Evolutionary conservation across 2,329 filamentous ascomycete genomes (phyloP).

Genomic region (Teratosphaeria nubilosa): DNA sequence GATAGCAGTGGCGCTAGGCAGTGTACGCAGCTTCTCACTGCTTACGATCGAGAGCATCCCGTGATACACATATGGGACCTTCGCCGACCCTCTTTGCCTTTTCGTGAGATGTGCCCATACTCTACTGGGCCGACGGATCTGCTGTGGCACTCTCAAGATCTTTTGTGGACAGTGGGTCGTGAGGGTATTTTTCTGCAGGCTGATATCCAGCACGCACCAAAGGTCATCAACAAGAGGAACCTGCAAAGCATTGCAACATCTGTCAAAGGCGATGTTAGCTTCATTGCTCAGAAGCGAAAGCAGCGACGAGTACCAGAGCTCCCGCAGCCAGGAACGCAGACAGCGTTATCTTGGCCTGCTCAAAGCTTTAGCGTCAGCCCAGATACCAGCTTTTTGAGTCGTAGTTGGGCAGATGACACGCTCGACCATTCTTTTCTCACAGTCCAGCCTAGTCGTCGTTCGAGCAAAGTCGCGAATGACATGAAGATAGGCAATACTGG

Average conservation of each 20-base stretch:
- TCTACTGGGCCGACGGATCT: constrained; percentile 47
- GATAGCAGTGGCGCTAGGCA: constrained; percentile 45
- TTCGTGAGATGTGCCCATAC: constrained; percentile 49
- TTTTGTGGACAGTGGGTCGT: constrained; percentile 54
- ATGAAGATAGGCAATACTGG: constrained; percentile 1
- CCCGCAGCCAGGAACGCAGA: background rate
- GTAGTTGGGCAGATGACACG: constrained; percentile 46
- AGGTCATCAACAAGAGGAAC: constrained; percentile 48
- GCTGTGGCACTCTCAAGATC: constrained; percentile 54
- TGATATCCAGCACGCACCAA: constrained; percentile 50
- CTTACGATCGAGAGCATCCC: constrained; percentile 52
- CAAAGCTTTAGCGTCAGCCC: constrained; percentile 15
- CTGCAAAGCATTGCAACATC: constrained; percentile 49
- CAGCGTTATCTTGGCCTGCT: background rate
- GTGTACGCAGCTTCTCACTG: constrained; percentile 52
- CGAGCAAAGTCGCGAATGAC: constrained; percentile 1
- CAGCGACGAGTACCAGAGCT: constrained; percentile 25
- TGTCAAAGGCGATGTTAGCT: constrained; percentile 46
- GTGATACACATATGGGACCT: constrained; percentile 56
- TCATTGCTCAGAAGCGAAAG: constrained; percentile 44
- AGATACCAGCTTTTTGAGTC: constrained; percentile 27
- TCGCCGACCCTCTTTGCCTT: constrained; percentile 51
- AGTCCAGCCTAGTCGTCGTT: background rate
- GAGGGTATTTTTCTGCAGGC: constrained; percentile 53
- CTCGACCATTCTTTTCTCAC: constrained; percentile 46